Evolutionary conservation across 2,329 filamentous ascomycete species (phyloP).

Genomic region (Colletotrichum cuscutae): DNA sequence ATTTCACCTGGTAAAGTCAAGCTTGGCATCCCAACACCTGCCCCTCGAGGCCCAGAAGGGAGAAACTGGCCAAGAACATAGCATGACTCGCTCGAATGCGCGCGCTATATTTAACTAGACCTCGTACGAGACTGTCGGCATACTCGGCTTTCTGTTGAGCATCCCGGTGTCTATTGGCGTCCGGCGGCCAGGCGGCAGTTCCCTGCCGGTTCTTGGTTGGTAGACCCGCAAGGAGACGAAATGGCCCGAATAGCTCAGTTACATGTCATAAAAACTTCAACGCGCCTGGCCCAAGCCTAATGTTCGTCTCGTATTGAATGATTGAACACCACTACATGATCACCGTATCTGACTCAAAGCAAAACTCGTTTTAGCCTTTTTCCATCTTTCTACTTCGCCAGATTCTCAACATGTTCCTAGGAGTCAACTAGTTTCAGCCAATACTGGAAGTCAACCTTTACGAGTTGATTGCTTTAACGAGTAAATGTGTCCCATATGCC

Average conservation of each 20-base stretch:
- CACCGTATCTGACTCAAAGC: background rate
- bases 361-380: too few species aligned
- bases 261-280: background rate
- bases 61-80: background rate
- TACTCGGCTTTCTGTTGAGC: background rate
- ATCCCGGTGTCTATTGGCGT: too few species aligned
- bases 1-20: background rate
- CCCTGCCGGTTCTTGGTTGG: too few species aligned
- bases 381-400: too few species aligned
- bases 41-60: background rate
- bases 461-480: too few species aligned
- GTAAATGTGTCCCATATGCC: too few species aligned
- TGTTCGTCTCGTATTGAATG: background rate
- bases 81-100: background rate
- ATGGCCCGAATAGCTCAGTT: too few species aligned
- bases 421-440: too few species aligned
- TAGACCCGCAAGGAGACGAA: too few species aligned
- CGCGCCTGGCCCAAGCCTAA: background rate
- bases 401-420: too few species aligned
- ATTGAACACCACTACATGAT: background rate
- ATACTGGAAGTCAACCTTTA: too few species aligned
- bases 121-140: background rate
- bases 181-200: too few species aligned
- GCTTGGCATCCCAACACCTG: background rate
- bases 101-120: background rate